Evolutionary conservation across 2,329 filamentous ascomycete species (phyloP), one percentile per base, ranked within the genome.

Genomic region (Diaporthe nobilis): DNA sequence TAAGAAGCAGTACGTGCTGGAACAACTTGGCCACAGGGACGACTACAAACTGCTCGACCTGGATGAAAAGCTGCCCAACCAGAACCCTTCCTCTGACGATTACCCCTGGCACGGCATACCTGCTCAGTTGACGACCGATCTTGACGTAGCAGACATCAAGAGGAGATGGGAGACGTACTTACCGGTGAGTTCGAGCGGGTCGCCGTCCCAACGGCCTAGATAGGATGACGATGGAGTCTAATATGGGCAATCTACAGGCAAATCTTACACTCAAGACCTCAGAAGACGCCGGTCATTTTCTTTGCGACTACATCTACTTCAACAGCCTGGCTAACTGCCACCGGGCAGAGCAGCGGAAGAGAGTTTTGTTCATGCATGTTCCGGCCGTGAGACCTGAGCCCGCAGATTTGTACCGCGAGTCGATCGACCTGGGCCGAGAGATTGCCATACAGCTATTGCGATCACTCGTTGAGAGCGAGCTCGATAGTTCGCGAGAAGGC

Each of bases 281-380:
- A 0, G 88, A 92, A 58, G 92, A 96, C 78, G 91, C 94, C 0
- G 94, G 94, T 3, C 89, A 89, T 28, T 96, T 93, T 82, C 86
- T 95, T 22, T 96, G 94, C 83, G 94, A 96, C 81, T 96, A 94
- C 81, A 95, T 94, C 78, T 94, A 93, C 83, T 95, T 92, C 83
- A 91, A 90, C 9, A 94, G 91, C 77, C 82, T 95, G 79, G 87
- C 92, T 28, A 85, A 91, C 75, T 84, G 91, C 49, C 86, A 85
- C 79, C 89, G 88, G 80, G 82, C 85, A 63, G 80, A 85, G 60
- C 81, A 86, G 76, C 83, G 85, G 28, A 85, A 85, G 73, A 88
- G 88, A 74, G 91, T 94, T 7, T 83, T 92, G 2, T 96, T 96
- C 82, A 84, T 95, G 71, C 94, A 96, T 82, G 93, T 96, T 1